phyloP scores from a whole-genome alignment of 495 filamentous ascomycete species.

The Aspergillus bertholletiae region DNA sequence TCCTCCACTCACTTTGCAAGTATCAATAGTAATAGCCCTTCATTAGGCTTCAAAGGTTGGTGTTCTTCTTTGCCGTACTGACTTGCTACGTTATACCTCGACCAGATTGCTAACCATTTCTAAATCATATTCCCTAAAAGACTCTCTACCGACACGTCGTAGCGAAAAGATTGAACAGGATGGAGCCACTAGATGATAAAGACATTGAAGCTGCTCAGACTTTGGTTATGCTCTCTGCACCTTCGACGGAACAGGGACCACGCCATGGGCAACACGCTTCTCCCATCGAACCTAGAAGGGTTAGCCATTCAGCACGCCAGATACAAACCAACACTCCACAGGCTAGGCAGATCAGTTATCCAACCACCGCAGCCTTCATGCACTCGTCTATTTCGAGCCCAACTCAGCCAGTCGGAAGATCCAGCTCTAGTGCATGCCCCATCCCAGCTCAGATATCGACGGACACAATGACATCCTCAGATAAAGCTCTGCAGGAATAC shows the following conservation, averaged over 20 bases:
- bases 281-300: background rate
- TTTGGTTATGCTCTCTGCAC: background rate
- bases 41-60: background rate
- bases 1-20: background rate
- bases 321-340: background rate
- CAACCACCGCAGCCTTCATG: background rate
- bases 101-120: background rate
- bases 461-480: background rate
- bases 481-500: slow-evolving; percentile 21
- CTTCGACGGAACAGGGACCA: background rate
- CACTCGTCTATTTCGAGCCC: background rate
- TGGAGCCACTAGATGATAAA: background rate
- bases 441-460: background rate
- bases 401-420: background rate
- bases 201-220: background rate
- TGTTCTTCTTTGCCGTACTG: background rate
- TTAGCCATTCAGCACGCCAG: background rate
- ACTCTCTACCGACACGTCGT: background rate
- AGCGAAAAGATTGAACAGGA: background rate
- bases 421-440: background rate
- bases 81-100: background rate
- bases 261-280: background rate
- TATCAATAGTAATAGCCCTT: background rate
- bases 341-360: background rate
- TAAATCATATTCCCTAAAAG: too few relatives aligned